These are phyloP conservation scores for Paraurostyla sp. DNA, from an alignment of 73 alveolate genomes.

Conservation along the genomic window DNA sequence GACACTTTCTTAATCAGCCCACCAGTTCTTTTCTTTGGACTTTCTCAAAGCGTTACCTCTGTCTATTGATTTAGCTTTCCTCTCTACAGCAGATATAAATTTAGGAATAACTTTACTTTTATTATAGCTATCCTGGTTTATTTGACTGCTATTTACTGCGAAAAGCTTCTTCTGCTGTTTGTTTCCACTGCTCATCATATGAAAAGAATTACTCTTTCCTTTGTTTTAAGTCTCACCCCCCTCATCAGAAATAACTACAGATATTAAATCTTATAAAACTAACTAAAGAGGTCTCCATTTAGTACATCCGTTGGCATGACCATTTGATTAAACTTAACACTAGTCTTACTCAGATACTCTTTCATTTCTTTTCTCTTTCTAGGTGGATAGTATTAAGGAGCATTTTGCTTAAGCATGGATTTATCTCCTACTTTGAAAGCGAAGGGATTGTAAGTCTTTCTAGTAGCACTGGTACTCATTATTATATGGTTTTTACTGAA, in stretches of 20 bases:
- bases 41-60: background rate
- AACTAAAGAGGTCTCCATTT: background rate
- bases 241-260: too few species aligned
- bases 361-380: conserved; percentile 44
- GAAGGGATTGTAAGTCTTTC: conserved; percentile 12
- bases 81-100: background rate
- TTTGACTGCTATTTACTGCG: conserved; percentile 1
- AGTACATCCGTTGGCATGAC: background rate
- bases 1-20: conserved; percentile 12
- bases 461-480: background rate
- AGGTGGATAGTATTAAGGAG: conserved; percentile 61
- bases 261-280: too few species aligned
- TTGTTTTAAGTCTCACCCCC: too few species aligned
- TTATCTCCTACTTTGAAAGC: background rate
- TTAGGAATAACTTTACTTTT: background rate
- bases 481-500: too few species aligned
- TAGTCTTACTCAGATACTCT: conserved; percentile 13
- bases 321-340: background rate
- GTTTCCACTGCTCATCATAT: too few species aligned
- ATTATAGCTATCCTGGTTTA: background rate
- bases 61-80: background rate
- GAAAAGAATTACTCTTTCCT: too few species aligned
- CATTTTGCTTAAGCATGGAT: background rate
- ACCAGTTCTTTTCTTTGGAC: background rate
- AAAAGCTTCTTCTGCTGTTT: background rate